These are phyloP conservation scores for Debaryomycetaceae sp. DNA, from an alignment of 1,139 yeast species.

Conservation along the genomic window DNA sequence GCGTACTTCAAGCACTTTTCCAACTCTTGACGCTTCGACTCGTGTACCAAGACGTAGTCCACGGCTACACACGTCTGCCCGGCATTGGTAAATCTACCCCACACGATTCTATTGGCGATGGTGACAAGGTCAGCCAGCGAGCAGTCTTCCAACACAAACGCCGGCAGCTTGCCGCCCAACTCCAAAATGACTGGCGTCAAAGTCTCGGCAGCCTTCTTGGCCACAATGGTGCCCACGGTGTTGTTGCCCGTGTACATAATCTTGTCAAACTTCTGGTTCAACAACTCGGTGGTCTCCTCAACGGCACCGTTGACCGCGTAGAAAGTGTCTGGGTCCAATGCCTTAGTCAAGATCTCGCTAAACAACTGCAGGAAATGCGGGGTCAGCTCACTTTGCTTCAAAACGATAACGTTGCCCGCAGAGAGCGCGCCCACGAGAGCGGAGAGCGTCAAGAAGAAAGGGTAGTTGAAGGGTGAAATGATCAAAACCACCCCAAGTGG, in stretches of 20 bases:
- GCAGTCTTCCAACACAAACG: constrained; percentile 55
- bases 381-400: constrained; percentile 76
- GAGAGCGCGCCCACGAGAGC: constrained; percentile 83
- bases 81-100: constrained; percentile 78
- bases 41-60: constrained; percentile 73
- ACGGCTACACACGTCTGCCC: constrained; percentile 93
- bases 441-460: constrained; percentile 57
- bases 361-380: constrained; percentile 59
- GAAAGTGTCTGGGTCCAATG: constrained; percentile 54
- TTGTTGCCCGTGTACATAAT: constrained; percentile 85
- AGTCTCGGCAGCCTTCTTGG: constrained; percentile 76
- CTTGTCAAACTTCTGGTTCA: constrained; percentile 70
- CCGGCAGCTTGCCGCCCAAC: constrained; percentile 93
- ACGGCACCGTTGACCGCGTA: constrained; percentile 71
- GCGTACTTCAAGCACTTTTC: constrained; percentile 39
- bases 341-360: constrained; percentile 49
- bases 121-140: constrained; percentile 39
- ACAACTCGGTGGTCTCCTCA: constrained; percentile 62
- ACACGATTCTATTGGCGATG: constrained; percentile 64
- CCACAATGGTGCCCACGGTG: constrained; percentile 71
- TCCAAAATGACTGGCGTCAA: constrained; percentile 81
- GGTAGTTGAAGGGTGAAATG: constrained; percentile 86
- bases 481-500: constrained; percentile 78
- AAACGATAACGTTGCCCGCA: constrained; percentile 78
- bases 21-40: constrained; percentile 50